These are phyloP conservation scores for Excoecaria cochinchinensis DNA, from an alignment of 345 rosid genomes.

Conservation along the genomic window DNA sequence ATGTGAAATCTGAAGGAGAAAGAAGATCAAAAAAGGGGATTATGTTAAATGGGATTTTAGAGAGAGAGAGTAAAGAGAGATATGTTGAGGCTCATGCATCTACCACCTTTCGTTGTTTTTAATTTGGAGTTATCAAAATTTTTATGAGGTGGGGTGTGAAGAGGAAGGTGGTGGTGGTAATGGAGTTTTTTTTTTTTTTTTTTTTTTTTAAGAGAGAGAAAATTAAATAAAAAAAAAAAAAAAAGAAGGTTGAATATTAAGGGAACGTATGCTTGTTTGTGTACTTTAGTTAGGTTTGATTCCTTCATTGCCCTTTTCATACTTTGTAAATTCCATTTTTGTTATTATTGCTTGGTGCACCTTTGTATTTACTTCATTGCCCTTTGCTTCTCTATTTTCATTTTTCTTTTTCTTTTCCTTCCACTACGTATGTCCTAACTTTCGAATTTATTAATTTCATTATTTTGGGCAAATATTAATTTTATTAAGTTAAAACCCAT, in stretches of 20 bases:
- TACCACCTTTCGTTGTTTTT: slow-evolving; percentile 61
- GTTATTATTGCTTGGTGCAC: not conserved
- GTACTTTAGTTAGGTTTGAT: slow-evolving; percentile 15
- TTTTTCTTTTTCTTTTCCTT: not conserved
- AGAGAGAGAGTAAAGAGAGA: not conserved
- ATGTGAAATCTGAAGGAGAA: slow-evolving; percentile 19
- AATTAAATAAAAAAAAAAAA: slow-evolving; percentile 2
- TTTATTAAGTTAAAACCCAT: no score
- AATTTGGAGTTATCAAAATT: slow-evolving; percentile 7
- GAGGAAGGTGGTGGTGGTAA: slow-evolving; percentile 18
- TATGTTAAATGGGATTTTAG: not conserved
- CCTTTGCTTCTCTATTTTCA: slow-evolving; percentile 13
- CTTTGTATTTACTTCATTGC: slow-evolving; percentile 23
- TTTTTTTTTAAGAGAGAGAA: not conserved
- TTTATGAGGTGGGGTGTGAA: slow-evolving; percentile 1
- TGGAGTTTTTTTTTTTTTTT: not conserved
- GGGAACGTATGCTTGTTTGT: slow-evolving; percentile 22
- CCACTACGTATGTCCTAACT: no score
- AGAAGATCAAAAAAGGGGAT: not conserved
- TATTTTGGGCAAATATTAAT: no score
- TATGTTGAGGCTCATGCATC: slow-evolving; percentile 62
- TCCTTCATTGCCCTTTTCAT: slow-evolving; percentile 36
- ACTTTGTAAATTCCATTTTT: not conserved
- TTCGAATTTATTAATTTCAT: no score
- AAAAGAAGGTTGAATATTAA: not conserved